Base-by-base conservation (phyloP, 2,329 filamentous ascomycete genomes). In the Fusarium nodosum region DNA sequence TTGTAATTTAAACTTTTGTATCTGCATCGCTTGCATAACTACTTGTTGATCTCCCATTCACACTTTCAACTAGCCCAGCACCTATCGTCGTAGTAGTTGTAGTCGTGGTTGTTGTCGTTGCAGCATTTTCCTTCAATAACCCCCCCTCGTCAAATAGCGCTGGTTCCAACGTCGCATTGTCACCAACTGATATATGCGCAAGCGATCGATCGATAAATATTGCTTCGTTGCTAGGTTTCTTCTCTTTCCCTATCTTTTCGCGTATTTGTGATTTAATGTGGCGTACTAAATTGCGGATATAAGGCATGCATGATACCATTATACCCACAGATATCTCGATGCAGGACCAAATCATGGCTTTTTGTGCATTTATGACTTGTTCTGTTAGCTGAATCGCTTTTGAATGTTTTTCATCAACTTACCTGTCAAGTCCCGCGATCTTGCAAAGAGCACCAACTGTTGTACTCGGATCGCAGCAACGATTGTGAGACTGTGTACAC, bases 301-400 rank as follows among this genome's bases (percentile, higher is more conserved):
- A 59, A 24, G 65, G 65, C 65, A 68, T 65, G 20, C 65, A 64
- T 7, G 65, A 64, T 9, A 68, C 64, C 59, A 68, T 68, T 9
- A 68, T 41, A 4, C 65, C 65, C 6, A 60, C 64, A 1, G 36
- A 59, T 13, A 67, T 44, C 20, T 67, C 64, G 1, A 68, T 39
- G 26, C 42, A 54, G 7, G 52, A 51, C 64, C 64, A 67, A 4
- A 67, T 50, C 8, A 54, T 44, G n/a, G 64, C 59, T 9, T 41
- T 34, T 42, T 68, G 51, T 4, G 64, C 64, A 2, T 68, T 52
- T 1, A 24, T 42, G 13, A 64, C 57, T 63, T 57, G 5, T 1
- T 6, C 3, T 0, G 24, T 59, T 30, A 68, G 47, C 28, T 50
- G 6, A 5, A 1, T 5, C 2, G 3, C 5, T 11, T 46, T 13